Conservation (phyloP, 352 stramenopile species). For the Plasmopara viticola region DNA sequence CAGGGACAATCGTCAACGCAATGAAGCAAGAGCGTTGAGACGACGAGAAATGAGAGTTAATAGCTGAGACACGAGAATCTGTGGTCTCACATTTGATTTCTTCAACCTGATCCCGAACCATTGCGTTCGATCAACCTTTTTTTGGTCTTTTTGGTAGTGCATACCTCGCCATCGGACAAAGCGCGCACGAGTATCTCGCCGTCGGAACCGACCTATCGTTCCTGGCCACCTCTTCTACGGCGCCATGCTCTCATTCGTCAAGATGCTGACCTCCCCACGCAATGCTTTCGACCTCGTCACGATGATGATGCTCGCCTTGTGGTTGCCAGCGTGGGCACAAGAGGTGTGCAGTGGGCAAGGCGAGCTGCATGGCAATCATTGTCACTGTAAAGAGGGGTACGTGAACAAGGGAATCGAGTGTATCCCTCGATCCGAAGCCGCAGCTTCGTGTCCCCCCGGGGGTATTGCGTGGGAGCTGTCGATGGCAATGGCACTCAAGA, state of each 20-base stretch:
- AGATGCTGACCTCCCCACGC: neutral
- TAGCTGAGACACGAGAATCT: too few relatives aligned
- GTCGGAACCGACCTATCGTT: too few relatives aligned
- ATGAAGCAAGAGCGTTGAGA: too few relatives aligned
- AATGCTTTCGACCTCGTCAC: neutral
- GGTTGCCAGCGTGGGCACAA: slow-evolving; percentile 11
- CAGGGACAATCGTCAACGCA: too few relatives aligned
- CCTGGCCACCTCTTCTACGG: too few relatives aligned
- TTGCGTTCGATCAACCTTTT: too few relatives aligned
- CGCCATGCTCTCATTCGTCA: neutral
- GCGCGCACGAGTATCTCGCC: too few relatives aligned
- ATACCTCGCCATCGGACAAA: too few relatives aligned
- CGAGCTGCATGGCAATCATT: slow-evolving; percentile 38
- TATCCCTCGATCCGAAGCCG: slow-evolving; percentile 16
- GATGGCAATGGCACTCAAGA: slow-evolving; percentile 35
- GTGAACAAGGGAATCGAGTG: slow-evolving; percentile 34
- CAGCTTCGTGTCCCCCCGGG: slow-evolving; percentile 23
- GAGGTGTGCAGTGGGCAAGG: slow-evolving; percentile 38
- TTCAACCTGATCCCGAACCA: too few relatives aligned
- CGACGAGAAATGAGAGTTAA: too few relatives aligned
- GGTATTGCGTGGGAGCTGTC: slow-evolving; percentile 40
- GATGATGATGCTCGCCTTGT: slow-evolving; percentile 1
- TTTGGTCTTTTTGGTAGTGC: too few relatives aligned
- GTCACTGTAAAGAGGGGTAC: slow-evolving; percentile 37
- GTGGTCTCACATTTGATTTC: too few relatives aligned